Evolutionary conservation across 1,284 basidiomycete genomes (phyloP).

Genomic region (Lentinus polychrous): DNA sequence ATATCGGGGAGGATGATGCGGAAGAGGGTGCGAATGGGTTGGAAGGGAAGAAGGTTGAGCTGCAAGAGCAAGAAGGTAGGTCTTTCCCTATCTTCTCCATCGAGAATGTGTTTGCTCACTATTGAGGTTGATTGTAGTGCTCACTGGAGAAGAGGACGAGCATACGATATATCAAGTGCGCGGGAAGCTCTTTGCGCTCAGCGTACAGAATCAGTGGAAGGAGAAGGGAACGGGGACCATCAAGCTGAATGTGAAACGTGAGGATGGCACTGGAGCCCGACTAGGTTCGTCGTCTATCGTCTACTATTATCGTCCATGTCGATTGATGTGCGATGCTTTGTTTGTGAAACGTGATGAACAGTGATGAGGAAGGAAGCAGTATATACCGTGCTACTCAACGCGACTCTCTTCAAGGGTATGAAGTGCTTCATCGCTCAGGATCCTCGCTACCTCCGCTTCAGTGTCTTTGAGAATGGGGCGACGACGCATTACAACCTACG

Average conservation of each 20-base stretch:
- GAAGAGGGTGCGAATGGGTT: slow-evolving; percentile 36
- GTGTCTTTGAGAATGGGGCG: slow-evolving; percentile 61
- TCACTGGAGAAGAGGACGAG: slow-evolving; percentile 92
- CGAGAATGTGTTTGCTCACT: not conserved
- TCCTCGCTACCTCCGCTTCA: slow-evolving; percentile 74
- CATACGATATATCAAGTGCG: slow-evolving; percentile 79
- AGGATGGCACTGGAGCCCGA: slow-evolving; percentile 67
- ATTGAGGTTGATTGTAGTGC: slow-evolving; percentile 39
- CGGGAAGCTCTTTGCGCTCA: slow-evolving; percentile 78
- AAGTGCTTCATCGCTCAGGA: slow-evolving; percentile 72
- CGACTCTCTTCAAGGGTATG: slow-evolving; percentile 85
- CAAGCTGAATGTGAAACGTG: slow-evolving; percentile 71
- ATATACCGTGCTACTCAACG: slow-evolving; percentile 78
- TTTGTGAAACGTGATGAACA: slow-evolving; percentile 28
- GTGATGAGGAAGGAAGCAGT: slow-evolving; percentile 97
- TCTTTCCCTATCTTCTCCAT: slow-evolving; percentile 10
- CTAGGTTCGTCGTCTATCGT: slow-evolving; percentile 44
- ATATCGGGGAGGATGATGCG: slow-evolving; percentile 22
- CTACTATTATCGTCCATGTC: not conserved
- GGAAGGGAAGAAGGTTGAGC: slow-evolving; percentile 42
- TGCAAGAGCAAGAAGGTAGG: slow-evolving; percentile 70
- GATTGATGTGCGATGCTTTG: not conserved
- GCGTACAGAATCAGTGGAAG: slow-evolving; percentile 69
- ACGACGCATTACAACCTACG: slow-evolving; percentile 72
- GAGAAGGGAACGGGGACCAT: slow-evolving; percentile 83